phyloP scores from a whole-genome alignment of 1,139 yeast genomes.

The Pichia cactophila region DNA sequence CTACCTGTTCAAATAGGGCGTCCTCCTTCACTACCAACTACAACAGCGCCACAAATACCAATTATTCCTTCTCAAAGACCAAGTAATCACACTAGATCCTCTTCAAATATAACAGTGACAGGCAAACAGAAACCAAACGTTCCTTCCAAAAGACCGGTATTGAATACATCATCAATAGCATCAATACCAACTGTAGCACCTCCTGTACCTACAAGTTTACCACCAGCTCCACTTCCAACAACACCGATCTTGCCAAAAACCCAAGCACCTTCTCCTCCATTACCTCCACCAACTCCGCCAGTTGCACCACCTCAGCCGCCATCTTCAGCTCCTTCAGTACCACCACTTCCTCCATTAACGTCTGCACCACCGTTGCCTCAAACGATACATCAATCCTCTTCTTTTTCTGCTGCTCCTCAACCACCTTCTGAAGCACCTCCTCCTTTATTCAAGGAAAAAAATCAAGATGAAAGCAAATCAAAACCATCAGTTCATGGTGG shows the following conservation, averaged over 20 bases:
- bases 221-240: conserved; percentile 36
- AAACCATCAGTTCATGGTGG: conserved; percentile 17
- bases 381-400: neutral
- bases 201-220: conserved; percentile 80
- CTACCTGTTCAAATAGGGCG: neutral
- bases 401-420: conserved; percentile 12
- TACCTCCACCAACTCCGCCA: neutral
- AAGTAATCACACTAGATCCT: neutral
- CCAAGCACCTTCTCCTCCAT: neutral
- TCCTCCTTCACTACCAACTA: neutral
- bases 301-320: conserved; percentile 27
- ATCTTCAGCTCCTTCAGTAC: conserved; percentile 2
- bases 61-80: neutral
- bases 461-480: neutral
- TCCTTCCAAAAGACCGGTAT: conserved; percentile 30
- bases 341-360: conserved; percentile 7
- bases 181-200: conserved; percentile 22
- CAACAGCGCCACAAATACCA: conserved; percentile 1
- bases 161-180: conserved; percentile 18
- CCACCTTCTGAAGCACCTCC: conserved; percentile 10
- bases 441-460: conserved; percentile 10
- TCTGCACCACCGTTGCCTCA: neutral
- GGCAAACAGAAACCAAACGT: conserved; percentile 24
- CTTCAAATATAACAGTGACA: conserved; percentile 9
- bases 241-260: neutral